Evolutionary conservation across 305 asterid species (phyloP), one percentile per base, ranked within the genome.

Genomic region (Fraxinus angustifolia): DNA sequence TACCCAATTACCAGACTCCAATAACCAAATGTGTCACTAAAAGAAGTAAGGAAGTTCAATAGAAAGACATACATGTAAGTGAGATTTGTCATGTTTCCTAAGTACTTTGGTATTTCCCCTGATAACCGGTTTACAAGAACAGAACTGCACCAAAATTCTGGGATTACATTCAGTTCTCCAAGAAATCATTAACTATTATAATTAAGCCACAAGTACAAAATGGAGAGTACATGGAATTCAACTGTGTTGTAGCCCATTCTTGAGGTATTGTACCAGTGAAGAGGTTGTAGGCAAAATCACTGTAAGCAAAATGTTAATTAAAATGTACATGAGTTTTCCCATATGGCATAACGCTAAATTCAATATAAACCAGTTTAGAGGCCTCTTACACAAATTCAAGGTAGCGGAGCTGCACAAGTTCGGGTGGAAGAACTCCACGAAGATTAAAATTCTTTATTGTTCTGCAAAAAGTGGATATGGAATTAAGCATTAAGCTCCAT

Each of bases 211-310:
- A 1, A 17, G 67, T 56, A 56, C 26, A 68, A 48, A 78, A 74
- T 7, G 75, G 50, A 78, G 76, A 91, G 75, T 94, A 95, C 99
- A 94, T 90, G 77, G 23, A 89, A 60, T 42, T 86, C 83, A 94
- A 87, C 83, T 84, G 87, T 21, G 83, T 84, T 2, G 91, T 87
- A 82, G 92, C 91, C 99, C 99, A 96, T 84, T 91, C 95, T 72
- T 82, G 72, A 40, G 99, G 98, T 86, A 96, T 92, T 70, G 95
- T 87, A 73, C 97, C 97, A n/a, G 80, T 86, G 83, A 96, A 88
- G 81, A 91, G 92, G 86, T 96, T 94, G 88, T 88, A 96, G 35
- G 98, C 97, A 84, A 95, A 85, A 86, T 95, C 99, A 83, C 99
- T 95, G 90, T 8, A 82, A 81, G 60, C 11, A 38, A 80, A 70